phyloP scores from a whole-genome alignment of 768 basidiomycete genomes.

The Trametes coccinea region DNA sequence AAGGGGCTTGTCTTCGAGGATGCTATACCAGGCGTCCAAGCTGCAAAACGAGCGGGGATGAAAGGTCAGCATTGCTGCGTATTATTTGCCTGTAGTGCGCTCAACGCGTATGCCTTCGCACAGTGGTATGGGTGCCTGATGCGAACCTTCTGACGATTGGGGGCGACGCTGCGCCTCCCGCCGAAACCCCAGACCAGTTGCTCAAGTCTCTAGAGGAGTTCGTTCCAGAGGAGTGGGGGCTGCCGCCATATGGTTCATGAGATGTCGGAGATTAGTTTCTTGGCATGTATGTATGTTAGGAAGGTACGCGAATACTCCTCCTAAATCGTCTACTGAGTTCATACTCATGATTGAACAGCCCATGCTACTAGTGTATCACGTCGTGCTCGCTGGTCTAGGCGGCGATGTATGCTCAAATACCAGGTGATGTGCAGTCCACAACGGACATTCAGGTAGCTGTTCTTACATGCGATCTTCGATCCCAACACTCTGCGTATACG shows the following conservation, averaged over 20 bases:
- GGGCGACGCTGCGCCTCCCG: slow-evolving; percentile 45
- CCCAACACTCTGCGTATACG: no score
- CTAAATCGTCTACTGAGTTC: no score
- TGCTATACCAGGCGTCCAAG: slow-evolving; percentile 71
- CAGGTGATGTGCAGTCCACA: no score
- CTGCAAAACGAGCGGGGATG: slow-evolving; percentile 86
- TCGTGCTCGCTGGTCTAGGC: no score
- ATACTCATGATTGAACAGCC: no score
- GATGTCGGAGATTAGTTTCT: background rate
- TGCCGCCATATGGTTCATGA: slow-evolving; percentile 59
- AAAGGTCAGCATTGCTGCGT: slow-evolving; percentile 49
- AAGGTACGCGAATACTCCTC: no score
- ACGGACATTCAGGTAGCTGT: no score
- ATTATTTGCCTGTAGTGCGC: background rate
- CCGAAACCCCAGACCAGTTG: slow-evolving; percentile 59
- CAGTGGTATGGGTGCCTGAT: slow-evolving; percentile 89
- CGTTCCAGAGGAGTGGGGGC: slow-evolving; percentile 79
- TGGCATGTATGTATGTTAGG: no score
- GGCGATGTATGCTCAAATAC: no score
- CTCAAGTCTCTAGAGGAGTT: slow-evolving; percentile 70
- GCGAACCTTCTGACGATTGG: slow-evolving; percentile 50
- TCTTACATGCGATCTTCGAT: no score
- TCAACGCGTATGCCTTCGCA: background rate
- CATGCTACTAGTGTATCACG: no score
- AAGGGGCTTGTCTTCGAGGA: slow-evolving; percentile 85